Conservation (phyloP, 108 stramenopile genomes). For the Fragilaria radians region DNA sequence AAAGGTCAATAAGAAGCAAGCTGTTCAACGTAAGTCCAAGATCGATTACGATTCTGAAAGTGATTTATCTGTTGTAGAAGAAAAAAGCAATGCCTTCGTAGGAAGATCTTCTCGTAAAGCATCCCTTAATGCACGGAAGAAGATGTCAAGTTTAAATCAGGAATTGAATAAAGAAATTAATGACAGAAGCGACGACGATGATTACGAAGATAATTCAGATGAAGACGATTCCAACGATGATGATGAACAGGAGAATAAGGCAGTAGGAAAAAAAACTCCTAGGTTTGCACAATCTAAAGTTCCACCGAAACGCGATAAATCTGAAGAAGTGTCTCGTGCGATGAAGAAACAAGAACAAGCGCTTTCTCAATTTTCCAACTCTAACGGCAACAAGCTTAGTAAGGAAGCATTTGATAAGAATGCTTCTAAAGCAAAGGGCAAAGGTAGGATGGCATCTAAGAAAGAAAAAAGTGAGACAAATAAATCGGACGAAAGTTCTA, state of each 20-base stretch:
- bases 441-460: slow-evolving; percentile 21
- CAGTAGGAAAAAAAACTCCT: slow-evolving; percentile 2
- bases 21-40: slow-evolving; percentile 9
- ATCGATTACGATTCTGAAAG: slow-evolving; percentile 47
- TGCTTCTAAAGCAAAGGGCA: slow-evolving; percentile 16
- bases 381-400: not conserved
- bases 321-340: too few relatives aligned
- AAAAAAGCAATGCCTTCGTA: slow-evolving; percentile 4
- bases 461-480: slow-evolving; percentile 23
- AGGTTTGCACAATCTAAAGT: slow-evolving; percentile 6
- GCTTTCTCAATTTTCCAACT: not conserved
- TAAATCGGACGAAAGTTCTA: slow-evolving; percentile 28
- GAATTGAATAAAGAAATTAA: slow-evolving; percentile 11
- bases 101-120: slow-evolving; percentile 37
- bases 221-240: slow-evolving; percentile 6
- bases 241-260: not conserved
- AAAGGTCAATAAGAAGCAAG: slow-evolving; percentile 28
- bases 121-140: slow-evolving; percentile 29
- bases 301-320: slow-evolving; percentile 1
- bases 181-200: slow-evolving; percentile 11
- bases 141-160: slow-evolving; percentile 20
- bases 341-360: too few relatives aligned
- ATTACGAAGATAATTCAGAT: slow-evolving; percentile 8
- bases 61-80: slow-evolving; percentile 31
- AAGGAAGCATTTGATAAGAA: slow-evolving; percentile 10